phyloP scores from a whole-genome alignment of 1,139 yeast species.

The Yamadazyma spencermartinsiae region DNA sequence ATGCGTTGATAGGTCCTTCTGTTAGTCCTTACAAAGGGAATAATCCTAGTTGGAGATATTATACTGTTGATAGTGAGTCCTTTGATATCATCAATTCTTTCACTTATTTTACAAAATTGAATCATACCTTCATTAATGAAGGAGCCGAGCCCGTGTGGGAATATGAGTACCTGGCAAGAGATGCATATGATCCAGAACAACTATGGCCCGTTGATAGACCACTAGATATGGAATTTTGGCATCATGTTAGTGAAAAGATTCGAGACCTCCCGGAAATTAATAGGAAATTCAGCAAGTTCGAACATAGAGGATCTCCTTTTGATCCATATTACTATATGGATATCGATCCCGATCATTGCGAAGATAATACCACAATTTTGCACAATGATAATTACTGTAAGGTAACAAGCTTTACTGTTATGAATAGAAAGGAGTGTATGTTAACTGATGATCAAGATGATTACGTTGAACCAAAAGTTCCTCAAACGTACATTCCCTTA shows the following conservation, averaged over 20 bases:
- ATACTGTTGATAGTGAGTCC: slow-evolving; percentile 29
- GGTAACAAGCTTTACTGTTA: slow-evolving; percentile 26
- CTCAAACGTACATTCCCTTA: slow-evolving; percentile 19
- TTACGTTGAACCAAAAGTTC: slow-evolving; percentile 19
- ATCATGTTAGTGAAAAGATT: slow-evolving; percentile 16
- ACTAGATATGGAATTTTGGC: slow-evolving; percentile 32
- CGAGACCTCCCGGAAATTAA: slow-evolving; percentile 18
- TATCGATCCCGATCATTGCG: slow-evolving; percentile 4
- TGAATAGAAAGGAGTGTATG: slow-evolving; percentile 25
- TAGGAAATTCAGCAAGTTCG: slow-evolving; percentile 16
- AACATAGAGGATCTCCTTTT: slow-evolving; percentile 15
- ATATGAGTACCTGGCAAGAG: slow-evolving; percentile 31
- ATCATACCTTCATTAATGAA: slow-evolving; percentile 27
- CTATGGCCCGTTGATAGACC: slow-evolving; percentile 27
- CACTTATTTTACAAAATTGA: slow-evolving; percentile 30
- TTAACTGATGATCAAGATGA: slow-evolving; percentile 26
- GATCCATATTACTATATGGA: slow-evolving; percentile 12
- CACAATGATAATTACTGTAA: slow-evolving; percentile 22
- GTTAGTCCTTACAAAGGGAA: slow-evolving; percentile 28
- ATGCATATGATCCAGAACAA: slow-evolving; percentile 26
- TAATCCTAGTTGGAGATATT: slow-evolving; percentile 37
- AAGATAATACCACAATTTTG: slow-evolving; percentile 7
- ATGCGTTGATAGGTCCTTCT: slow-evolving; percentile 33
- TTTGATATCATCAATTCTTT: slow-evolving; percentile 30
- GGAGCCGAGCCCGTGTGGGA: slow-evolving; percentile 34